Base-by-base conservation (phyloP, 768 basidiomycete genomes). In the Nidularia pulvinata region DNA sequence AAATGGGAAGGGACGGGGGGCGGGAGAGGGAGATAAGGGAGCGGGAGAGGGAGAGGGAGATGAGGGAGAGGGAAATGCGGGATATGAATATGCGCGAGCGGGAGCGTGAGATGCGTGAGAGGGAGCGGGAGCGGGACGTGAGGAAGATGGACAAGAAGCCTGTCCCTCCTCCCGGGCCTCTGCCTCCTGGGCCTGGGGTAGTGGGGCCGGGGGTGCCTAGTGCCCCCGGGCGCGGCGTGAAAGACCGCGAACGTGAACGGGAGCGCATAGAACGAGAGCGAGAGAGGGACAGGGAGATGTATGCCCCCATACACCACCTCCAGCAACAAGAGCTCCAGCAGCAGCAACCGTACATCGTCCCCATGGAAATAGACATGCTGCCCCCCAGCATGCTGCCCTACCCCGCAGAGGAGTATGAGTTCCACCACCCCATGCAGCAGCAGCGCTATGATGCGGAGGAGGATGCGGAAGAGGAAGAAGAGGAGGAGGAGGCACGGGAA, bases 401-500 rank as follows among this genome's bases (percentile, higher is more conserved):
- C n/a, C 37, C 7, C n/a, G 37, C 37, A 39, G 9, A 39, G n/a
- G 9, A 39, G 37, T n/a, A 39, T 7, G 9, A 39, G 9, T n/a
- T 39, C 37, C 37, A 7, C n/a, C 37, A 7, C 37, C 37, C 37
- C 37, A 39, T n/a, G 37, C 37, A 39, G 7, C 37, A 39, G 7
- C 37, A 7, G 37, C n/a, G 7, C 37, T n/a, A 7, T 39, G 37
- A 39, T 39, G 7, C 48, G 54, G 43, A 54, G 52, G 2, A 46
- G 10, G 16, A 52, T 52, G 46, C 46, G 49, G 50, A 54, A 61
- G 25, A 52, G 46, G 55, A 49, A 52, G 22, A 48, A 50, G 35
- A 39, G 37, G 37, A 7, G 64, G 47, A 61, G 58, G 59, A 56
- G 58, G 51, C 55, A 61, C 52, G n/a, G 37, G 7, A 39, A 7